Percentiles rank a stretch among this genome's conserved stretches.
Evolutionary conservation across 2,329 filamentous ascomycete species (phyloP).

Genomic region (Phaeosphaeriaceae sp.): DNA sequence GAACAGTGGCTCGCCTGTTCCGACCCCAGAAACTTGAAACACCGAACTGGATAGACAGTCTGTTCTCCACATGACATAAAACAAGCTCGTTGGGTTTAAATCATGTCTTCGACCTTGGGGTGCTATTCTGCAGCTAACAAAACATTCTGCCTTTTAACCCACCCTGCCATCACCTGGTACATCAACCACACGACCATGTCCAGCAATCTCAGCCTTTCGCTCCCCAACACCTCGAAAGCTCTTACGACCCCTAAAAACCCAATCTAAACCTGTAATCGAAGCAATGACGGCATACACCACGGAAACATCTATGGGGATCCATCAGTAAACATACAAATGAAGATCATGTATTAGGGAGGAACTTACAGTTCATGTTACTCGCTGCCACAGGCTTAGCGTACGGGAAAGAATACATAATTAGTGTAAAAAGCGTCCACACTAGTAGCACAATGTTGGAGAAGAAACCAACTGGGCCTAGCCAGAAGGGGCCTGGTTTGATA

Average conservation of each 20-base stretch:
- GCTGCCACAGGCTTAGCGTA: conserved; percentile 38
- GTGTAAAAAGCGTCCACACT: conserved; percentile 57
- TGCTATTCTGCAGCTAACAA: no score
- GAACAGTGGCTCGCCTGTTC: conserved; percentile 13
- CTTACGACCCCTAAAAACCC: conserved; percentile 37
- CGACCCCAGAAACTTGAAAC: not conserved
- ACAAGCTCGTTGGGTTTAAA: no score
- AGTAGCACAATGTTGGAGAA: conserved; percentile 54
- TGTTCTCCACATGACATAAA: not conserved
- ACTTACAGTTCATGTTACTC: conserved; percentile 42
- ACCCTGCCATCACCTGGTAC: not conserved
- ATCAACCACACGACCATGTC: conserved; percentile 20
- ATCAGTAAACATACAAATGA: not conserved
- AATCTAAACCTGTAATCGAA: conserved; percentile 37
- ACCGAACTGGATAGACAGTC: conserved; percentile 2
- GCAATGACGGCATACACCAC: conserved; percentile 32
- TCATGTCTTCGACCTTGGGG: no score
- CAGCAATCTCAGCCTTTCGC: conserved; percentile 30
- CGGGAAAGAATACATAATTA: conserved; percentile 55
- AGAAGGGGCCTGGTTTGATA: conserved; percentile 55
- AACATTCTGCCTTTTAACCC: no score
- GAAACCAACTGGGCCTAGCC: conserved; percentile 53
- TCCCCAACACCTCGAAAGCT: conserved; percentile 38
- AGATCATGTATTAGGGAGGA: not conserved
- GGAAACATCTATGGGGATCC: conserved; percentile 13